These are phyloP conservation scores for Gillenia trifoliata DNA, from an alignment of 306 rosid species.

Conservation along the genomic window DNA sequence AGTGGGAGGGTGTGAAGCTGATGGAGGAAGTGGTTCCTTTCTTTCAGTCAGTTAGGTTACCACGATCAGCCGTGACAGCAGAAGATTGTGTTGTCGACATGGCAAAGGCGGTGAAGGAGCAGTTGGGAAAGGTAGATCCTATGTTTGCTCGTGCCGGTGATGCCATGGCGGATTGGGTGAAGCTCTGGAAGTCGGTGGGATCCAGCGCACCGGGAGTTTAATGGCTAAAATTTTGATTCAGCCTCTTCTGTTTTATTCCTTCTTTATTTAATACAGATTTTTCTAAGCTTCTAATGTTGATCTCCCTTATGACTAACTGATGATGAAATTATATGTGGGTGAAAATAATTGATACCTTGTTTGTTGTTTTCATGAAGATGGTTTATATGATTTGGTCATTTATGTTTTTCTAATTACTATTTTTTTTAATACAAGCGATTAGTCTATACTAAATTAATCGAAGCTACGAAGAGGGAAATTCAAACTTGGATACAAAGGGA, in stretches of 20 bases:
- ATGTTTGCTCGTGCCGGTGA: slow-evolving; percentile 69
- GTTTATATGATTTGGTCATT: neutral
- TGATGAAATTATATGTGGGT: slow-evolving; percentile 10
- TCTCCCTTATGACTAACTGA: neutral
- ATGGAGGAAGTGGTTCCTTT: slow-evolving; percentile 97
- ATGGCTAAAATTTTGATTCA: slow-evolving; percentile 12
- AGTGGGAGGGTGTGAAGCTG: slow-evolving; percentile 95
- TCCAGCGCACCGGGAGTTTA: slow-evolving; percentile 28
- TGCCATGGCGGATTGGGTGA: slow-evolving; percentile 81
- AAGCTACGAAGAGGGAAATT: too few species aligned
- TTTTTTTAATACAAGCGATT: too few species aligned
- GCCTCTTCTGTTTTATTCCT: neutral
- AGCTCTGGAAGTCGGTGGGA: slow-evolving; percentile 74
- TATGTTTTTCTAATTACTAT: neutral
- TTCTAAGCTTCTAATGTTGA: neutral
- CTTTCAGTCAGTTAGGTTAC: slow-evolving; percentile 71
- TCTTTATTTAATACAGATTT: neutral
- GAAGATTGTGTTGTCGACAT: slow-evolving; percentile 75
- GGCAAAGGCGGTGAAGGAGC: slow-evolving; percentile 70
- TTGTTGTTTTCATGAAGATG: neutral
- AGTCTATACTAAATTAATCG: neutral
- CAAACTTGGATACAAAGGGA: fast-evolving
- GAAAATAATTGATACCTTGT: slow-evolving; percentile 11
- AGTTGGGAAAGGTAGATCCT: slow-evolving; percentile 72
- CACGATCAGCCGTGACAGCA: slow-evolving; percentile 56